Evolutionary conservation across 108 stramenopile species (phyloP), one percentile per base, ranked within the genome.

Genomic region (Nannochloropsis salina): DNA sequence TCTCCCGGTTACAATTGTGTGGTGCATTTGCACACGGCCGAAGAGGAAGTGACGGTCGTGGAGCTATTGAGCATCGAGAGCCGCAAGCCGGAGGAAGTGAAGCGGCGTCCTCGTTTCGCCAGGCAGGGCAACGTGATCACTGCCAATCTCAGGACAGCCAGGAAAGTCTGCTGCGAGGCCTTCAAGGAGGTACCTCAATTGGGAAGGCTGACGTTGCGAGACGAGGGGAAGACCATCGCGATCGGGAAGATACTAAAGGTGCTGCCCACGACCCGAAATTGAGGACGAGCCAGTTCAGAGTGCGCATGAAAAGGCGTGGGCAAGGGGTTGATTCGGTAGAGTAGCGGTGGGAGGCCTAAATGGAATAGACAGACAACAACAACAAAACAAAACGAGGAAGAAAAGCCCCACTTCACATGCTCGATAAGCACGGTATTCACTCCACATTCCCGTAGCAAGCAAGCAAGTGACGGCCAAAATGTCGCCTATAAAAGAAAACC

Each of bases 181-280:
- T 99, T 95, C 90, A 87, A 94, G 42, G 95, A 97, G 18, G 97
- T 94, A 92, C 96, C 97, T 20, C 93, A 97, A 8, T 91, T 99
- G 74, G 99, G 99, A n/a, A 93, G 99, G 42, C 97, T 99, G 91
- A 97, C 95, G 20, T 92, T 98, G 41, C 94, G 98, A 51, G 97
- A 97, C 88, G 99, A 99, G 88, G 99, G 99, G 83, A 96, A 96
- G 92, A 98, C 99, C 42, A 96, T 98, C 81, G 98, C 97, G 42
- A 98, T 99, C 90, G 99, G 99, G 8, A 98, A 96, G 80, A 93
- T 99, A 44, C 94, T 94, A 42, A 85, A 82, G n/a, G 83, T 89
- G 31, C n/a, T 74, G 61, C 61, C 61, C 31, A 31, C 31, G 31
- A 31, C 31, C 31, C 31, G 31, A 31, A 31, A 31, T 31, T 31